Evolutionary conservation across 164 flowering plant genomes (phyloP).

Genomic region (Stephania japonica): DNA sequence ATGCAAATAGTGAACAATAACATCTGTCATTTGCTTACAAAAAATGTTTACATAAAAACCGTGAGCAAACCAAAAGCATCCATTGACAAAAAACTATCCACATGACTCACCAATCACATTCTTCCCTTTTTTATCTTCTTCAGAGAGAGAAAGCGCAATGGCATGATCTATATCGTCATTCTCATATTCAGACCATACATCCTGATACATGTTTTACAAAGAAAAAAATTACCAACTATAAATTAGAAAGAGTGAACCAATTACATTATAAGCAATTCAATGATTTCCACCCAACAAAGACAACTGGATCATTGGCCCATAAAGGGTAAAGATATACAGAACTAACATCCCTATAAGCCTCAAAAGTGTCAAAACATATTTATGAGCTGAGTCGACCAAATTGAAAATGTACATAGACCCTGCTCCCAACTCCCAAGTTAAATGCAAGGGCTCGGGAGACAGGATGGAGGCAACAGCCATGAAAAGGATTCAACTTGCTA

Average conservation of each 20-base stretch:
- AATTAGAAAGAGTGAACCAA: neutral
- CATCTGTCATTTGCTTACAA: neutral
- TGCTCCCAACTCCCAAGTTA: neutral
- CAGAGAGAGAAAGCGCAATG: constrained; percentile 76
- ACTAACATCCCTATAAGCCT: neutral
- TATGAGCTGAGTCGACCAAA: neutral
- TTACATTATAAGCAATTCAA: neutral
- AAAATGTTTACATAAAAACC: neutral
- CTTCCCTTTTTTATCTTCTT: constrained; percentile 54
- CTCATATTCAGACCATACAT: constrained; percentile 50
- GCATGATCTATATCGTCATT: constrained; percentile 76
- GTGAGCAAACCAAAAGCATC: neutral
- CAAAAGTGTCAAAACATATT: neutral
- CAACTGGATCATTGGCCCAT: neutral
- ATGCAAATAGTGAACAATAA: neutral
- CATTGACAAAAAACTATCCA: neutral
- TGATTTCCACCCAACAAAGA: neutral
- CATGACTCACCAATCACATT: constrained; percentile 45
- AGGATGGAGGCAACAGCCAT: neutral
- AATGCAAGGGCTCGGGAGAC: neutral
- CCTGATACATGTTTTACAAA: constrained; percentile 34
- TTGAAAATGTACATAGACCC: neutral
- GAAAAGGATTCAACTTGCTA: neutral
- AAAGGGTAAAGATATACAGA: neutral
- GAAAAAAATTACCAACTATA: neutral